Conservation (phyloP, 2,329 filamentous ascomycete genomes). For the Aureobasidium pullulans region DNA sequence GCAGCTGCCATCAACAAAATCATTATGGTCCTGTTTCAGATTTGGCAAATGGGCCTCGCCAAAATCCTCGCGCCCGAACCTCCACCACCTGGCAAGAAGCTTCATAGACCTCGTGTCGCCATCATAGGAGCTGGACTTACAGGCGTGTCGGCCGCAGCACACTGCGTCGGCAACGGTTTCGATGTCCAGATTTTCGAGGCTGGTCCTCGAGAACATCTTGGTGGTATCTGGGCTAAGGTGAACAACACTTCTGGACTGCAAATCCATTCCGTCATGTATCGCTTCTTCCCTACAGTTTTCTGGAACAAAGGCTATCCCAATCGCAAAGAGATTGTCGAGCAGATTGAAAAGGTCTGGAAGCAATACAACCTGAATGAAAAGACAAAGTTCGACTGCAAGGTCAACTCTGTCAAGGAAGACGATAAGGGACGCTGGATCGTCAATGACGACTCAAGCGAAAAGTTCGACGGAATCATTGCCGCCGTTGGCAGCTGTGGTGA, state of each 20-base stretch:
- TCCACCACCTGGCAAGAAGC: slow-evolving; percentile 50
- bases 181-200: slow-evolving; percentile 74
- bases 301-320: slow-evolving; percentile 73
- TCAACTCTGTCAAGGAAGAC: slow-evolving; percentile 64
- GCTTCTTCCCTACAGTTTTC: slow-evolving; percentile 72
- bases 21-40: slow-evolving; percentile 55
- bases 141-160: slow-evolving; percentile 67
- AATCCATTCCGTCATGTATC: slow-evolving; percentile 81
- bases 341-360: slow-evolving; percentile 67
- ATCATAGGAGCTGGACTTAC: slow-evolving; percentile 53
- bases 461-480: slow-evolving; percentile 71
- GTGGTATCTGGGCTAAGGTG: slow-evolving; percentile 74
- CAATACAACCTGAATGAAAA: slow-evolving; percentile 62
- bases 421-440: slow-evolving; percentile 66
- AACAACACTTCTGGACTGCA: slow-evolving; percentile 78
- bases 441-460: slow-evolving; percentile 62
- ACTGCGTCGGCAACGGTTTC: slow-evolving; percentile 80
- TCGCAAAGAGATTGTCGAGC: slow-evolving; percentile 64
- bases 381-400: slow-evolving; percentile 64
- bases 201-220: slow-evolving; percentile 57
- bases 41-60: slow-evolving; percentile 58
- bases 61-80: slow-evolving; percentile 62
- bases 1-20: slow-evolving; percentile 29
- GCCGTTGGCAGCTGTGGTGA: slow-evolving; percentile 76
- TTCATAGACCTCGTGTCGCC: slow-evolving; percentile 52